These are phyloP conservation scores for Sungouiella blattae DNA, from an alignment of 805 yeast species.

Conservation along the genomic window DNA sequence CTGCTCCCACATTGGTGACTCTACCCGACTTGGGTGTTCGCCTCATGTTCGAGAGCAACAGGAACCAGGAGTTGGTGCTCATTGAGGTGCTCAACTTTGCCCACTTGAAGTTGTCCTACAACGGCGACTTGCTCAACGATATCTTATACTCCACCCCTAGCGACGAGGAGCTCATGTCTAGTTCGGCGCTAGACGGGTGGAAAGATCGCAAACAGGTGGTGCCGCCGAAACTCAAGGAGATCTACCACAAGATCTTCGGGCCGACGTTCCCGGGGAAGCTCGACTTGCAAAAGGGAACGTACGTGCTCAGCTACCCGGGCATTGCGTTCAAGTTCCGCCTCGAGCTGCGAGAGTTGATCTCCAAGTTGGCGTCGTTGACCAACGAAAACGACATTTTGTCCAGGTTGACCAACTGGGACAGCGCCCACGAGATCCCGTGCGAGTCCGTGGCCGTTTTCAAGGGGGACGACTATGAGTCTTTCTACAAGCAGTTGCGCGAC, in stretches of 20 bases:
- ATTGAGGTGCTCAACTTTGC: constrained; percentile 28
- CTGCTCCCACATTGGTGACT: constrained; percentile 30
- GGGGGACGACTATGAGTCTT: constrained; percentile 34
- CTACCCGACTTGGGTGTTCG: constrained; percentile 22
- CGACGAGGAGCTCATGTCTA: constrained; percentile 9
- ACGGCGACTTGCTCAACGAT: constrained; percentile 30
- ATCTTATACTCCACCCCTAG: constrained; percentile 14
- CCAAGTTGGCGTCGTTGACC: constrained; percentile 7
- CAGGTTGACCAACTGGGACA: constrained; percentile 30
- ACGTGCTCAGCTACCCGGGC: constrained; percentile 55
- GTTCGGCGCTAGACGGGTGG: constrained; percentile 1
- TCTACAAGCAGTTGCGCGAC: constrained; percentile 5
- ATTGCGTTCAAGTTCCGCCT: constrained; percentile 47
- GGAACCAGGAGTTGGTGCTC: constrained; percentile 23
- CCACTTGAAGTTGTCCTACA: constrained; percentile 24
- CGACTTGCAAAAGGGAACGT: constrained; percentile 22
- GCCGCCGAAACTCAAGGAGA: constrained; percentile 33
- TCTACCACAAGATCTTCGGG: constrained; percentile 57
- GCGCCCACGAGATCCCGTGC: constrained; percentile 32
- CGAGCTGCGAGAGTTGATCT: constrained; percentile 15
- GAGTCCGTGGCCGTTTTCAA: constrained; percentile 37
- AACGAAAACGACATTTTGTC: constrained; percentile 25
- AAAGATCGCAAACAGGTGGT: constrained; percentile 9
- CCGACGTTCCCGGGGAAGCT: constrained; percentile 58
- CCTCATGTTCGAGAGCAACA: constrained; percentile 25